phyloP scores from a whole-genome alignment of 306 rosid genomes.

The Casuarina equisetifolia region DNA sequence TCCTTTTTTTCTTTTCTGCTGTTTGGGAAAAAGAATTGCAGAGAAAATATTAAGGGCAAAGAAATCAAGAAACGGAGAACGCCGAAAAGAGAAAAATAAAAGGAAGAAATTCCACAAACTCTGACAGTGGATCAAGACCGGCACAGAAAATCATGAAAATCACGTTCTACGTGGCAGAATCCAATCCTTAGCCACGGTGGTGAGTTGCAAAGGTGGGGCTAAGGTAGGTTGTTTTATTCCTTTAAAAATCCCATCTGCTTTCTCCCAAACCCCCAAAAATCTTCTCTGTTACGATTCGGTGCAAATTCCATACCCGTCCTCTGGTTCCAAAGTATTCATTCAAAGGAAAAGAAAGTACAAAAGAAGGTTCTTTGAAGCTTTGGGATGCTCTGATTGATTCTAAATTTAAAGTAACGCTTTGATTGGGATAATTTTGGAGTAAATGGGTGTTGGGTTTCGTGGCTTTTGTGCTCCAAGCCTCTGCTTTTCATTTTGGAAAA shows the following conservation, averaged over 20 bases:
- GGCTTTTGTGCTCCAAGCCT: conserved; percentile 31
- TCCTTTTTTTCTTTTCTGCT: too few relatives aligned
- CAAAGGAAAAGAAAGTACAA: conserved; percentile 8
- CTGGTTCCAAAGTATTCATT: not conserved
- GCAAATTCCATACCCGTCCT: not conserved
- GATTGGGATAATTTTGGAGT: conserved; percentile 28
- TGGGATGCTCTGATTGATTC: conserved; percentile 41
- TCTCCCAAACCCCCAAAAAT: conserved; percentile 15
- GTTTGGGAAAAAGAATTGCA: too few relatives aligned
- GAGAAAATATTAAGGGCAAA: not conserved
- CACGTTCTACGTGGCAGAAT: conserved; percentile 42
- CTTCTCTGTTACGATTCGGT: conserved; percentile 39
- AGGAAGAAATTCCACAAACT: not conserved
- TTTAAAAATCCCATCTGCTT: conserved; percentile 7
- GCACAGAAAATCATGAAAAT: conserved; percentile 7
- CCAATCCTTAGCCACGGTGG: conserved; percentile 8
- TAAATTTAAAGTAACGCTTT: conserved; percentile 40
- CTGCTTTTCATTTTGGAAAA: conserved; percentile 50
- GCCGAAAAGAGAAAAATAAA: not conserved
- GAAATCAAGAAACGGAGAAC: too few relatives aligned
- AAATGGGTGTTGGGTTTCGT: conserved; percentile 44
- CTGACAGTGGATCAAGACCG: conserved; percentile 27
- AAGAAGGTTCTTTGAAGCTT: conserved; percentile 38
- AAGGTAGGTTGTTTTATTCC: not conserved
- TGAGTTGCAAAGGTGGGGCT: conserved; percentile 36